phyloP scores from a whole-genome alignment of 2,329 filamentous ascomycete species.

The Ophiostoma australiae region DNA sequence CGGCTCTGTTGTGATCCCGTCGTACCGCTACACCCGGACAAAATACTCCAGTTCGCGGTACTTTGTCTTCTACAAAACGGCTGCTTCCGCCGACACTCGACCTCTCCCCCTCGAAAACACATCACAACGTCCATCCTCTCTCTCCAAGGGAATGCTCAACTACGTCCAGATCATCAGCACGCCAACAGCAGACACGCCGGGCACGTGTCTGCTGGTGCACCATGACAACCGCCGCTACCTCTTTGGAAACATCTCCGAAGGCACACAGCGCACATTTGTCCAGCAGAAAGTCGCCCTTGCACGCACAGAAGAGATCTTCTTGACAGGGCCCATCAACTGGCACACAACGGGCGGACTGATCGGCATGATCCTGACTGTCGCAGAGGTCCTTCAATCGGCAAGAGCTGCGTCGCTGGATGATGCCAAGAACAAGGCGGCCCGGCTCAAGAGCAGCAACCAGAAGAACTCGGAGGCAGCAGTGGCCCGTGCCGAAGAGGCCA shows the following conservation, averaged over 20 bases:
- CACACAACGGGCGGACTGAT: constrained; percentile 72
- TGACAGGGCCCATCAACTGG: constrained; percentile 76
- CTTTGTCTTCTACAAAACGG: background rate
- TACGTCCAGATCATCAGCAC: constrained; percentile 71
- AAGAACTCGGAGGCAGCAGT: background rate
- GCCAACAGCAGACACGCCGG: constrained; percentile 82
- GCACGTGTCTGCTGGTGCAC: constrained; percentile 70
- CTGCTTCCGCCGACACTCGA: background rate
- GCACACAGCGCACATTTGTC: constrained; percentile 70
- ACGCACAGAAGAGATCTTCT: constrained; percentile 71
- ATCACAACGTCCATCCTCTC: background rate
- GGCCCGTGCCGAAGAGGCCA: background rate
- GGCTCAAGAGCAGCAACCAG: constrained; percentile 23
- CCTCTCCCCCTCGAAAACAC: background rate
- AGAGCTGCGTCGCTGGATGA: constrained; percentile 39
- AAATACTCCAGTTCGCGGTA: background rate
- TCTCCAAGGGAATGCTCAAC: constrained; percentile 57
- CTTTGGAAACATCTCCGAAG: constrained; percentile 78
- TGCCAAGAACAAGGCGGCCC: constrained; percentile 24
- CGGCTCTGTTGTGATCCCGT: background rate
- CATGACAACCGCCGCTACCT: constrained; percentile 80
- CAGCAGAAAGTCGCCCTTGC: constrained; percentile 62
- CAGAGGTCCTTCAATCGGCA: constrained; percentile 56
- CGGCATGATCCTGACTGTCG: constrained; percentile 78
- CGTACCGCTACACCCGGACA: background rate